Percentiles rank a stretch among this genome's conserved stretches.
Conservation (phyloP, 1,139 yeast species). For the Saccharomyces hybrid region DNA sequence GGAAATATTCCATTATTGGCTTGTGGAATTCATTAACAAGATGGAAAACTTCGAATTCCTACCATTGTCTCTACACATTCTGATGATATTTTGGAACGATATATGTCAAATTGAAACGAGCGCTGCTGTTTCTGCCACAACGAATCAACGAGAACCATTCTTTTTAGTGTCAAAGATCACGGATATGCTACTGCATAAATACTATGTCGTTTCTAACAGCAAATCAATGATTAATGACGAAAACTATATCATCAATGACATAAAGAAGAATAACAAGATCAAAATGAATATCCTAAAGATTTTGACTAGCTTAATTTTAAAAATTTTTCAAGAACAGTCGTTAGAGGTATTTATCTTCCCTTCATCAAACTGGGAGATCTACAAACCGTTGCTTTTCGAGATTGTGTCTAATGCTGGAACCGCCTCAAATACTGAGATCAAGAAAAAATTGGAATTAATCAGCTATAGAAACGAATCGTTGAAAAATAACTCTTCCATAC, state of each 20-base stretch:
- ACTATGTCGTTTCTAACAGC: slow-evolving; percentile 27
- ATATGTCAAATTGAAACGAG: slow-evolving; percentile 26
- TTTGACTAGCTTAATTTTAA: slow-evolving; percentile 36
- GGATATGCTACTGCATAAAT: slow-evolving; percentile 43
- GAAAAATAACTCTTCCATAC: slow-evolving; percentile 40
- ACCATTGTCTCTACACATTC: slow-evolving; percentile 50
- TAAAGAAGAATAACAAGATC: slow-evolving; percentile 31
- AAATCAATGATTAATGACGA: slow-evolving; percentile 34
- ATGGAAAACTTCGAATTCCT: slow-evolving; percentile 39
- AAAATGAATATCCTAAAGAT: slow-evolving; percentile 24
- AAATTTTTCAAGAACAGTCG: slow-evolving; percentile 48
- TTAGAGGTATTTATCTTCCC: slow-evolving; percentile 75
- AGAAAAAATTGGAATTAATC: slow-evolving; percentile 52
- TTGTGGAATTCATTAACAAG: slow-evolving; percentile 48
- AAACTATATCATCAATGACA: slow-evolving; percentile 35
- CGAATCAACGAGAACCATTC: slow-evolving; percentile 10
- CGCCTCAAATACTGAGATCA: slow-evolving; percentile 31
- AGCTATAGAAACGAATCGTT: slow-evolving; percentile 67
- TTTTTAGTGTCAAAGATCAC: slow-evolving; percentile 54
- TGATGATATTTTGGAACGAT: slow-evolving; percentile 68
- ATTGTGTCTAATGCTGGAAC: slow-evolving; percentile 33
- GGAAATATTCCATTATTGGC: slow-evolving; percentile 53
- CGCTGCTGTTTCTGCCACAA: neutral
- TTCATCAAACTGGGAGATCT: slow-evolving; percentile 49
- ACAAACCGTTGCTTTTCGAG: slow-evolving; percentile 48